Base-by-base conservation (phyloP, 352 stramenopile genomes). In the Phytopythium aichiense region DNA sequence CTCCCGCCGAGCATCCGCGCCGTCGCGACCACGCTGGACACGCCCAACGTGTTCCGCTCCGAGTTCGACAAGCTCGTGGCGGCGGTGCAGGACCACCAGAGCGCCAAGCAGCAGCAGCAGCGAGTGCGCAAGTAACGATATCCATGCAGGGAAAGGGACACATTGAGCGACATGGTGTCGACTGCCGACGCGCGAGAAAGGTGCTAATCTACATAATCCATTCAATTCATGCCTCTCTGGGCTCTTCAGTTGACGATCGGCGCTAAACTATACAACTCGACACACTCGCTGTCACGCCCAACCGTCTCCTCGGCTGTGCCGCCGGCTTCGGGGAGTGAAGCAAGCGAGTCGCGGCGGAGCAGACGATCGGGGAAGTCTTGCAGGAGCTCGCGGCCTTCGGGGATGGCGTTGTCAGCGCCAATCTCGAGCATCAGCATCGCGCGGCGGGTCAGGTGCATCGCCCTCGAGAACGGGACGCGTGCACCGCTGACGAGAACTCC, bases 31-130 rank as follows among this genome's bases (percentile, higher is more conserved):
- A 85, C 76, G 2, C 85, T 85, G 48, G 80, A 91, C 64, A 76
- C 80, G 9, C 79, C 77, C 15, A 89, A 84, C 52, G 69, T 85
- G 12, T 81, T 91, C 58, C 89, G 89, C 59, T 80, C 75, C 38
- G 83, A 88, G 56, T 89, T 91, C 50, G 81, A 76, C 46, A 74
- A 79, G 52, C 77, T 91, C 28, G 55, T 88, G 12, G 56, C 74
- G 23, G 60, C 60, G 22, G 67, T 74, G 31, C 69, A 80, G 51
- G 76, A 91, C 16, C 61, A 53, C 20, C 43, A 50, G 43, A 22
- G 8, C 43, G 43, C 43, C 43, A 50, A 50, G 43, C 43, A 45
- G 38, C 46, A 58, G n/a, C 13, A 54, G 30, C 48, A 54, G 31
- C 73, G 61, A 43, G 63, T 16, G 52, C 61, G 71, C 43, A 81